Evolutionary conservation across 2,329 filamentous ascomycete genomes (phyloP), one percentile per base, ranked within the genome.

Genomic region (Pseudocercospora musae): DNA sequence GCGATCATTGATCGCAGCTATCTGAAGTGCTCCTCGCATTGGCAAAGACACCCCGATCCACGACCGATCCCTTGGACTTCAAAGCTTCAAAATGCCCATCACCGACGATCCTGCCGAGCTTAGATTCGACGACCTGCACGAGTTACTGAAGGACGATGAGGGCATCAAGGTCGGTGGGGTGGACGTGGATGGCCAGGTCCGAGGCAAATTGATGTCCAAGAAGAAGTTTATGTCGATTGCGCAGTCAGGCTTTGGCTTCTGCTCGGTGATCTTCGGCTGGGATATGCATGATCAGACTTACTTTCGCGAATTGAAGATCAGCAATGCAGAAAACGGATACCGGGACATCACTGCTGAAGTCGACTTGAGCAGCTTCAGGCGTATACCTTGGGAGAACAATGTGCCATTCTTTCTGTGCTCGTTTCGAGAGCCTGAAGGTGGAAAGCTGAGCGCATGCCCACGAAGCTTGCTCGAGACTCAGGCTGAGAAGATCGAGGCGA

Each of bases 271-370:
- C 68, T 96, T 96, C 72, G 92, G 93, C 75, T 96, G 93, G 93
- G 92, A 97, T 78, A 96, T 96, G 91, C 92, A 97, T 77, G 93
- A 97, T 73, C 84, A 87, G 80, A 96, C 91, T 10, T 97, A 96
- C 77, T 88, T 91, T 75, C 87, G 84, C 70, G 92, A 96, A 78
- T 85, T 96, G 66, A 85, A 85, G 72, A 89, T 96, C 76, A 95
- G 91, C 78, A 96, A 96, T 79, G 90, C 90, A 69, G 88, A 91
- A 72, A 96, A 96, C 75, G 92, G 92, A 48, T 96, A 96, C 77
- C 85, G 89, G 67, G 93, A 96, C 76, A 79, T 96, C 48, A 84
- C 96, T 56, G 92, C 93, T 13, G 81, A 94, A 40, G 88, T 92
- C 0, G 92, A 97, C 73, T 79, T 96, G 42, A 80, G 78, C 62